These are phyloP conservation scores for Pseudodiploospora longispora DNA, from an alignment of 2,329 filamentous ascomycete genomes.

Conservation along the genomic window DNA sequence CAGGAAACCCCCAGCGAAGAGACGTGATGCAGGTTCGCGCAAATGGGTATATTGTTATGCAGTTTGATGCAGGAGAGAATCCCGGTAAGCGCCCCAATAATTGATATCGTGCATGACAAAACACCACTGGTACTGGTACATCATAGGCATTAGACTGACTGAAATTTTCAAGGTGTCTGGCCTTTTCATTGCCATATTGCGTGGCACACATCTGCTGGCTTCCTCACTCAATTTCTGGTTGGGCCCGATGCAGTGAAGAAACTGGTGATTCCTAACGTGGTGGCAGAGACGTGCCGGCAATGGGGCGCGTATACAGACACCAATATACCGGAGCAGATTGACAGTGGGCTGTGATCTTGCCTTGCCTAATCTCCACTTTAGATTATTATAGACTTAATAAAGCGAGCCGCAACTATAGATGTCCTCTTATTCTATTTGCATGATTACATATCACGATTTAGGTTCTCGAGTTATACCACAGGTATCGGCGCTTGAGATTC, in stretches of 20 bases:
- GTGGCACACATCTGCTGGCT: constrained; percentile 48
- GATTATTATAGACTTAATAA: no score
- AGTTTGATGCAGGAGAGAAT: constrained; percentile 39
- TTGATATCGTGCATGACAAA: no score
- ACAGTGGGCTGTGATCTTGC: constrained; percentile 40
- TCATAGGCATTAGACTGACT: neutral
- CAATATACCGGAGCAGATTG: constrained; percentile 42
- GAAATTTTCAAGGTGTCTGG: constrained; percentile 35
- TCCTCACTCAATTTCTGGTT: constrained; percentile 44
- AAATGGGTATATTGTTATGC: constrained; percentile 40
- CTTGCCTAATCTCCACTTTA: neutral
- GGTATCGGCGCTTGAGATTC: no score
- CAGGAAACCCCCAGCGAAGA: constrained; percentile 41
- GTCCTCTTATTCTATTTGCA: no score
- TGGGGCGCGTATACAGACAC: constrained; percentile 42
- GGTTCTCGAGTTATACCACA: no score
- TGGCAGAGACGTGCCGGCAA: constrained; percentile 44
- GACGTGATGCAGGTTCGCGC: constrained; percentile 41
- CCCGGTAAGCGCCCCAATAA: constrained; percentile 26
- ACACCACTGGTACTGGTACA: neutral
- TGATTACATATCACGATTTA: no score
- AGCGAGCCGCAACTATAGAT: no score
- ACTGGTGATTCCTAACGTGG: constrained; percentile 35
- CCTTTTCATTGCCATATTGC: constrained; percentile 48
- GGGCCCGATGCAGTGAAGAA: constrained; percentile 29